Conservation (phyloP, 148 eudicot species). For the Fagopyrum esculentum region DNA sequence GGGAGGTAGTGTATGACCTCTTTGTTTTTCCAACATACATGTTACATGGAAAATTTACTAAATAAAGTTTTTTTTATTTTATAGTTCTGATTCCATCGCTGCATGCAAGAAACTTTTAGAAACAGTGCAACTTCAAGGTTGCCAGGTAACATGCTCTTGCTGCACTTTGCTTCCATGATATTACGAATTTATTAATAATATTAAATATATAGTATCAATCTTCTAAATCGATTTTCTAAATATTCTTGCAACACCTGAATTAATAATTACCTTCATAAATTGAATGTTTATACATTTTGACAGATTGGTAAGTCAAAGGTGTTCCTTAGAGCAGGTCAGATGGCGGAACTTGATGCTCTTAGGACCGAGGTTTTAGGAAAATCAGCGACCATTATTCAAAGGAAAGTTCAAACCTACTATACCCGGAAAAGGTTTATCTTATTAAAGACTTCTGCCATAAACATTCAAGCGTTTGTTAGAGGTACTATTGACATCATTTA, state of each 20-base stretch:
- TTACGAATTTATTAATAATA: not conserved
- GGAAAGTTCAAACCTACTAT: constrained; percentile 48
- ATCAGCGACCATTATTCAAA: constrained; percentile 73
- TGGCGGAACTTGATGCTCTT: constrained; percentile 84
- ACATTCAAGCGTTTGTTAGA: constrained; percentile 64
- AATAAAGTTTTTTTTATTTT: constrained; percentile 12
- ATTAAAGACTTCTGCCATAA: constrained; percentile 45
- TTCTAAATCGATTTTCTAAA: not conserved
- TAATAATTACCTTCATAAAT: not conserved
- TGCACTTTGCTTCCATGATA: not conserved
- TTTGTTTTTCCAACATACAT: not conserved
- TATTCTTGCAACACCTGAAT: not conserved
- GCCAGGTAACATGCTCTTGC: constrained; percentile 51
- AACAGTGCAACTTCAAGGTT: constrained; percentile 66
- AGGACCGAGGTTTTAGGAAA: constrained; percentile 69
- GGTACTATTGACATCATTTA: constrained; percentile 26
- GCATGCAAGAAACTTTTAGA: constrained; percentile 62
- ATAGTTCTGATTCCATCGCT: constrained; percentile 50
- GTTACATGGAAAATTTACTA: not conserved
- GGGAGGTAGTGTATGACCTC: constrained; percentile 44
- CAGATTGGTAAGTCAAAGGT: constrained; percentile 92
- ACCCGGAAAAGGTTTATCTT: constrained; percentile 43
- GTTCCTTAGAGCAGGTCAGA: constrained; percentile 97
- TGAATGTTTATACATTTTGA: not conserved
- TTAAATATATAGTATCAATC: not conserved